Evolutionary conservation across 306 rosid species (phyloP).

Genomic region (Prunus mira): DNA sequence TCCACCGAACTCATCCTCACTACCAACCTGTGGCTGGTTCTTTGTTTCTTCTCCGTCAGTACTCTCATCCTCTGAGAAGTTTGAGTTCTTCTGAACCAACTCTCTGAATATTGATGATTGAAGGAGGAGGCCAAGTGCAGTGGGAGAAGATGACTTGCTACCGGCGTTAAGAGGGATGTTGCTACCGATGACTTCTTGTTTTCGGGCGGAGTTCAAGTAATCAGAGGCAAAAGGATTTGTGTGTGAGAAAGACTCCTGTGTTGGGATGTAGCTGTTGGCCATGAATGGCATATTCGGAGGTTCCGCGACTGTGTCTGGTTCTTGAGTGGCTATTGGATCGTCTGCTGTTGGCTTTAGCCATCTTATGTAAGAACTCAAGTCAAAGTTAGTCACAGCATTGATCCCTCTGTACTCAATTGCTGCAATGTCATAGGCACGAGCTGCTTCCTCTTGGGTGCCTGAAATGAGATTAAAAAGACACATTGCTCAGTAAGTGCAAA

Average conservation of each 20-base stretch:
- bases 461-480: conserved; percentile 1
- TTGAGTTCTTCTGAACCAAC: conserved; percentile 58
- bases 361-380: conserved; percentile 69
- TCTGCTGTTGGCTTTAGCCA: conserved; percentile 65
- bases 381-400: conserved; percentile 89
- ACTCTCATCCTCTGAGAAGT: conserved; percentile 42
- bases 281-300: conserved; percentile 25
- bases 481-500: background rate
- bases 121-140: conserved; percentile 65
- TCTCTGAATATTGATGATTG: conserved; percentile 64
- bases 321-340: conserved; percentile 20
- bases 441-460: conserved; percentile 95
- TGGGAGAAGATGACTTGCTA: conserved; percentile 51
- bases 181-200: conserved; percentile 34
- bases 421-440: conserved; percentile 83
- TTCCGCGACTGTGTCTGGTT: conserved; percentile 25
- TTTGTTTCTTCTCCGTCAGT: conserved; percentile 44
- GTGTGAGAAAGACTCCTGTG: conserved; percentile 35
- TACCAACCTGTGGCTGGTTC: conserved; percentile 30
- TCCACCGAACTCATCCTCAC: conserved; percentile 46
- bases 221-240: conserved; percentile 22
- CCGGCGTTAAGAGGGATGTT: conserved; percentile 15
- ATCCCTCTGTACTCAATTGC: conserved; percentile 89
- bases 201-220: conserved; percentile 33
- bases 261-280: conserved; percentile 17